Base-by-base conservation (phyloP, 345 rosid genomes). In the Angophora floribunda region DNA sequence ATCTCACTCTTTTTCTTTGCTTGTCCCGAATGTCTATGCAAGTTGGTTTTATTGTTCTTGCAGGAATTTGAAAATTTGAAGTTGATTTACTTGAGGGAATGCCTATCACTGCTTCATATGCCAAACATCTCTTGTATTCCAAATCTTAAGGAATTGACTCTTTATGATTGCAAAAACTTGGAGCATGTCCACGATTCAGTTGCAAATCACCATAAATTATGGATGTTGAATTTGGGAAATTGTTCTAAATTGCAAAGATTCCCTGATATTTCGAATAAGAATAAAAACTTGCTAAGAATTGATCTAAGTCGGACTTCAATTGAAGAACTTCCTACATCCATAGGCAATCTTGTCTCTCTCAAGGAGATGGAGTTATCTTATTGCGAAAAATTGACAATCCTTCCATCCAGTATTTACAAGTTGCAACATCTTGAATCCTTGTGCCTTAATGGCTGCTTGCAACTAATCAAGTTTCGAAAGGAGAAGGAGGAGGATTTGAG, bases 301-400 rank as follows among this genome's bases (percentile, higher is more conserved):
- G 1, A 1, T 1, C 30, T n/a, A 65, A 0, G 0, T 1, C 9
- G 1, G 36, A 65, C 75, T n/a, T n/a, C 75, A n/a, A 65, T 65
- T 13, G 10, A 30, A 19, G 75, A 65, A 65, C 41, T 65, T 3
- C 75, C 21, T 7, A 1, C 10, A 3, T 65, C 75, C 1, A 65
- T 14, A 13, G 75, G 3, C 14, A 65, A 65, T 65, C 1, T n/a
- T 7, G 1, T 65, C 21, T 65, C 75, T 65, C 4, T 65, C 0
- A 7, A 30, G 19, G 1, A 14, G 1, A 6, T 65, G 9, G 1
- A 6, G 6, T 14, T 63, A 63, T 0, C 0, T 1, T 3, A 30
- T 7, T 13, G 78, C 44, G 30, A 65, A 5, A 1, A 30, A 65
- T 0, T 65, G 3, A 4, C 3, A 65, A 65, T 30, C 10, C 21